Percentiles rank a stretch among this genome's conserved stretches.
Evolutionary conservation across 2,329 filamentous ascomycete species (phyloP).

Genomic region (Penicillium glabrum): DNA sequence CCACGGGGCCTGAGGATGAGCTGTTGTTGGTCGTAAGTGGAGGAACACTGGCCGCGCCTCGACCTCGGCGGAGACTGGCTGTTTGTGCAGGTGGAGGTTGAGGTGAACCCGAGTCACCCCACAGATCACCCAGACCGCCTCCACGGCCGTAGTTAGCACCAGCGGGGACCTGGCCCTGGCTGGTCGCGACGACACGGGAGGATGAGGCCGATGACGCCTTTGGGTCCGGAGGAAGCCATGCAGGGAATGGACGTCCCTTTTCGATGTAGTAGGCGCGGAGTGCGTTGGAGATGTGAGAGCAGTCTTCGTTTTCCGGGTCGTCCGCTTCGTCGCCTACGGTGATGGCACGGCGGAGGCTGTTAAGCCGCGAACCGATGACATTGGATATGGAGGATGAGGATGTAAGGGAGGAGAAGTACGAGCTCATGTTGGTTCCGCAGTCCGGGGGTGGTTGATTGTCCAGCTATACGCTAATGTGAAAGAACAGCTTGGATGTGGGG

Average conservation of each 20-base stretch:
- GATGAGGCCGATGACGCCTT: conserved; percentile 60
- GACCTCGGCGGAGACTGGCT: conserved; percentile 39
- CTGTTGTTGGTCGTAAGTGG: conserved; percentile 22
- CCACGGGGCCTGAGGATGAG: conserved; percentile 21
- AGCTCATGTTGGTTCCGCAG: conserved; percentile 59
- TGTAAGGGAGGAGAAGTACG: conserved; percentile 73
- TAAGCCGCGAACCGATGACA: conserved; percentile 56
- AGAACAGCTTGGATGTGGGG: conserved; percentile 21
- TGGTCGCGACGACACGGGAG: conserved; percentile 50
- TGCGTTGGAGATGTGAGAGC: conserved; percentile 91
- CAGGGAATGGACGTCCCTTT: conserved; percentile 75
- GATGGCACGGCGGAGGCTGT: conserved; percentile 53
- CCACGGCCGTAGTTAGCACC: conserved; percentile 30
- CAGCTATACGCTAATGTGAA: conserved; percentile 3
- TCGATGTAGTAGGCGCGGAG: conserved; percentile 91
- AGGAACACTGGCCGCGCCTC: conserved; percentile 20
- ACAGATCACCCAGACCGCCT: conserved; percentile 58
- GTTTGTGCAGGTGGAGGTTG: conserved; percentile 35
- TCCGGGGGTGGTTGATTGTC: not conserved
- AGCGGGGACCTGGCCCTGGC: conserved; percentile 49
- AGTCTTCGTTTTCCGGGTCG: conserved; percentile 64
- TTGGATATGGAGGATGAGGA: conserved; percentile 49
- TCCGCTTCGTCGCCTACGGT: conserved; percentile 43
- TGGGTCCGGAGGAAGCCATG: conserved; percentile 89
- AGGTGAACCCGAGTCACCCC: conserved; percentile 47